phyloP scores from a whole-genome alignment of 192 early-diverging fungal species.

The Coemansia sp. region DNA sequence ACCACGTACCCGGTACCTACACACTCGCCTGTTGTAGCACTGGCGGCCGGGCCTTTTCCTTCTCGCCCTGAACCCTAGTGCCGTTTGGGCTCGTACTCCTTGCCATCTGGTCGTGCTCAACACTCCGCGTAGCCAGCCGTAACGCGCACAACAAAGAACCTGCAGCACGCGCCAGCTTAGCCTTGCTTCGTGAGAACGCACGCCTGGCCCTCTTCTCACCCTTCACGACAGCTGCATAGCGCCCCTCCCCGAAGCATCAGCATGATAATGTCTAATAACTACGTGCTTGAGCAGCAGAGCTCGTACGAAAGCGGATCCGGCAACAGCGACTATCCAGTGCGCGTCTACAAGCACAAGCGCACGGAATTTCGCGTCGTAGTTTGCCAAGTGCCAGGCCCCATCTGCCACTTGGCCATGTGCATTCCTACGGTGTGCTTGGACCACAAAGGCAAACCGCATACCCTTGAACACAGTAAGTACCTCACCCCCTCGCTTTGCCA shows the following conservation, averaged over 20 bases:
- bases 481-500: not conserved
- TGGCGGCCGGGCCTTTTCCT: not conserved
- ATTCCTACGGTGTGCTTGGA: slow-evolving; percentile 70
- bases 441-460: slow-evolving; percentile 78
- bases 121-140: not conserved
- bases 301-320: slow-evolving; percentile 26
- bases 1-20: not conserved
- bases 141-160: not conserved
- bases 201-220: not conserved
- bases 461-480: slow-evolving; percentile 67
- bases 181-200: slow-evolving; percentile 8
- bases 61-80: not conserved
- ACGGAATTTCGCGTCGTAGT: slow-evolving; percentile 66
- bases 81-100: not conserved
- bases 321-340: slow-evolving; percentile 33
- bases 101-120: not conserved
- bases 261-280: slow-evolving; percentile 35
- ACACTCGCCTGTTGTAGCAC: not conserved
- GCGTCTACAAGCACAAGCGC: slow-evolving; percentile 54
- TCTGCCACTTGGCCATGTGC: slow-evolving; percentile 62
- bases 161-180: slow-evolving; percentile 4
- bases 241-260: not conserved
- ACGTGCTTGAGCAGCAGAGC: slow-evolving; percentile 34
- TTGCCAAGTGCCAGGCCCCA: slow-evolving; percentile 64
- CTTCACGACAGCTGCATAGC: not conserved